Conservation (phyloP, 768 basidiomycete species). For the Mycena vulgaris region DNA sequence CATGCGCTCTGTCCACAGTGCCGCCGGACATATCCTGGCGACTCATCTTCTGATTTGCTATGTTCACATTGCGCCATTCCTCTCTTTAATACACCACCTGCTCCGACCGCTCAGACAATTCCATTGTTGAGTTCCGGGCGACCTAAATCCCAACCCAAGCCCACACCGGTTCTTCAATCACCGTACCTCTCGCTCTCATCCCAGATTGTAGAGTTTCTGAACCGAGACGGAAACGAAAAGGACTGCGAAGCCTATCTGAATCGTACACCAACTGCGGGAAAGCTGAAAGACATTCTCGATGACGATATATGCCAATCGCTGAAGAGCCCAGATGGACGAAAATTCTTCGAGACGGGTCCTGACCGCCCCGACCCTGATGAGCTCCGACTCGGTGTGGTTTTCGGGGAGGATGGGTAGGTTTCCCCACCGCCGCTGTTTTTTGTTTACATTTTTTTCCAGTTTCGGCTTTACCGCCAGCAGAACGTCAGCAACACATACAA, state of each 20-base stretch:
- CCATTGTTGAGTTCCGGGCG: not conserved
- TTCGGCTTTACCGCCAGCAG: not conserved
- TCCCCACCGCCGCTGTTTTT: not conserved
- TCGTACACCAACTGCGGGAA: not conserved
- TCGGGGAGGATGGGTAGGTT: conserved; percentile 17
- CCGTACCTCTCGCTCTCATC: not conserved
- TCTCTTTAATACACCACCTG: not conserved
- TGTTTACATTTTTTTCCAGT: not conserved
- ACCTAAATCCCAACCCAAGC: not conserved
- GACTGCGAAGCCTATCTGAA: conserved; percentile 4
- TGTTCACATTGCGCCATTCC: conserved; percentile 5
- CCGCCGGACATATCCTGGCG: conserved; percentile 2
- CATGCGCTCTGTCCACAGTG: conserved; percentile 9
- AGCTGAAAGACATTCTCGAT: conserved; percentile 3
- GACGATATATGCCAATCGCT: not conserved
- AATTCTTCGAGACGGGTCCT: conserved; percentile 5
- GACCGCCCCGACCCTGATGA: not conserved
- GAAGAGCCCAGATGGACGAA: conserved; percentile 5
- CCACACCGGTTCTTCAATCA: conserved; percentile 2
- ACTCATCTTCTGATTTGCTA: not conserved
- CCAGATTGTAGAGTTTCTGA: not conserved
- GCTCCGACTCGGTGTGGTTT: conserved; percentile 4
- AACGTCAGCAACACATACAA: not conserved
- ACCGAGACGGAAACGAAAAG: not conserved
- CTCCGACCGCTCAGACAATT: not conserved